Evolutionary conservation across 768 basidiomycete genomes (phyloP).

Genomic region (Stropharia rugosoannulata): DNA sequence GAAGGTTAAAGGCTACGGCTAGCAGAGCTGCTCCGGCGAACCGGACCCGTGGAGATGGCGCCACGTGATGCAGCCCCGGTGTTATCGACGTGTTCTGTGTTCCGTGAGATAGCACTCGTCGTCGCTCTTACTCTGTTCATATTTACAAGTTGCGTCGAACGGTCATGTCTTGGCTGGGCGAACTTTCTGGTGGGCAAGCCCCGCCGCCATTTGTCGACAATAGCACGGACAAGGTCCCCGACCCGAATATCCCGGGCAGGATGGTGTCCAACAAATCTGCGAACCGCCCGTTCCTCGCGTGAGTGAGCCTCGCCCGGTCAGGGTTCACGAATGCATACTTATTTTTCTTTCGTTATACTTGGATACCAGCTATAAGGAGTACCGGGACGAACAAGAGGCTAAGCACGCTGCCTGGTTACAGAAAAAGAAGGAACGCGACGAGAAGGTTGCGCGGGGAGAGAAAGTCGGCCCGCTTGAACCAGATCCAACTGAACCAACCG

Average conservation of each 20-base stretch:
- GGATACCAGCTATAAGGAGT: slow-evolving; percentile 59
- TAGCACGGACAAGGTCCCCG: slow-evolving; percentile 51
- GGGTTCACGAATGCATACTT: not conserved
- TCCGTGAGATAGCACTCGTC: not conserved
- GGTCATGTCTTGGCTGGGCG: slow-evolving; percentile 70
- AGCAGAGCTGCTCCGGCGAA: not conserved
- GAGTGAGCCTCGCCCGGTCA: slow-evolving; percentile 15
- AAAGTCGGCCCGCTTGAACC: slow-evolving; percentile 68
- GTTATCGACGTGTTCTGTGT: slow-evolving; percentile 5
- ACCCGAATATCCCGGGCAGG: slow-evolving; percentile 63
- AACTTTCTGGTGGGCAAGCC: slow-evolving; percentile 38
- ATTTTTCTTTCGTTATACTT: slow-evolving; percentile 9
- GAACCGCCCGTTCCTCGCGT: slow-evolving; percentile 85
- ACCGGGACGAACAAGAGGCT: slow-evolving; percentile 58
- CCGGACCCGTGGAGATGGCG: not conserved
- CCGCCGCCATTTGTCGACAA: slow-evolving; percentile 37
- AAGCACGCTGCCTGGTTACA: slow-evolving; percentile 64
- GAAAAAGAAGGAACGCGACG: slow-evolving; percentile 70
- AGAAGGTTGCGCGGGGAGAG: slow-evolving; percentile 73
- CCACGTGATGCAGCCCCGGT: not conserved
- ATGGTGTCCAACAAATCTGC: slow-evolving; percentile 81
- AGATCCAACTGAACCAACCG: slow-evolving; percentile 69
- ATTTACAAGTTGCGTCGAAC: not conserved
- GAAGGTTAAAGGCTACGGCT: no score
- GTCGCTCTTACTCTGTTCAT: not conserved